Conservation (phyloP, 2,329 filamentous ascomycete genomes). For the Colletotrichum australisinense region DNA sequence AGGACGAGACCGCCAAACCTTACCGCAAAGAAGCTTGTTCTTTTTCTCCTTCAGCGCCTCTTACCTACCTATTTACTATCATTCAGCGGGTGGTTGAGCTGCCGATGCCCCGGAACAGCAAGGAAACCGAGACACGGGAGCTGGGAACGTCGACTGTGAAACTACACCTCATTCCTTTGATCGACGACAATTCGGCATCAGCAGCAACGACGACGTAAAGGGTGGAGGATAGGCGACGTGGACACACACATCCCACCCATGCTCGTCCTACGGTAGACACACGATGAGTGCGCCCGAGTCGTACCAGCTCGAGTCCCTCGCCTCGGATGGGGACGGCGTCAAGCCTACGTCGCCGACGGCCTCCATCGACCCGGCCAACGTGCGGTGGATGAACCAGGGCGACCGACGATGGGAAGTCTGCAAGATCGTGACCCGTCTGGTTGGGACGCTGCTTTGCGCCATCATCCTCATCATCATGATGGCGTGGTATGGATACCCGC, state of each 20-base stretch:
- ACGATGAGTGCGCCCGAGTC: conserved; percentile 29
- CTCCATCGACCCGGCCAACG: conserved; percentile 34
- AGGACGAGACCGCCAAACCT: background rate
- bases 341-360: conserved; percentile 31
- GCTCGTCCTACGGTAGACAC: conserved; percentile 2
- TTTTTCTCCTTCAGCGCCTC: background rate
- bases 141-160: background rate
- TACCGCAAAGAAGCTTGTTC: background rate
- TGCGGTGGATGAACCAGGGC: conserved; percentile 28
- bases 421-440: conserved; percentile 39
- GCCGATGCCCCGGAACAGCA: background rate
- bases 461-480: conserved; percentile 27
- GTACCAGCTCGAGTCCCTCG: conserved; percentile 31
- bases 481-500: background rate
- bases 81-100: background rate
- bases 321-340: conserved; percentile 37
- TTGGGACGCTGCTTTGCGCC: conserved; percentile 33
- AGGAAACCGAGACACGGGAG: background rate
- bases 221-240: background rate
- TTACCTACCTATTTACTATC: background rate
- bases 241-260: background rate
- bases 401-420: conserved; percentile 38
- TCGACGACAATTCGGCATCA: background rate
- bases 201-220: background rate
- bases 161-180: background rate